Evolutionary conservation across 805 yeast species (phyloP).

Genomic region (Teunomyces funiuensis): DNA sequence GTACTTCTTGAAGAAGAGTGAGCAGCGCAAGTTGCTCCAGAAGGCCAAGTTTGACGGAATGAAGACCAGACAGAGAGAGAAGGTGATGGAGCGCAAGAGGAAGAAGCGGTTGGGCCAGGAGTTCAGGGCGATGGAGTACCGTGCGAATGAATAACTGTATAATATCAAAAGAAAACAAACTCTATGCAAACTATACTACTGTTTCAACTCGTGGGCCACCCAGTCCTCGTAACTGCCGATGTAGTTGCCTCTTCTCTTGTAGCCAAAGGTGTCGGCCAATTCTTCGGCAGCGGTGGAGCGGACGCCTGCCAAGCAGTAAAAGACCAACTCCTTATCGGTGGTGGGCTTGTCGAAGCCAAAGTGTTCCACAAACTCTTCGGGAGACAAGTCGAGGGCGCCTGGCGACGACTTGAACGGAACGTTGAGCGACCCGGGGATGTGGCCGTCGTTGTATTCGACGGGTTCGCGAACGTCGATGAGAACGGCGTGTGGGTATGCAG

Average conservation of each 20-base stretch:
- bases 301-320: constrained; percentile 91
- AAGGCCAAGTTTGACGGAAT: constrained; percentile 75
- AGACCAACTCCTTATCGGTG: constrained; percentile 68
- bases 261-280: constrained; percentile 87
- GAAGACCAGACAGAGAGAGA: constrained; percentile 71
- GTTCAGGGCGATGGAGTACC: constrained; percentile 51
- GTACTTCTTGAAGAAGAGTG: constrained; percentile 65
- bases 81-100: constrained; percentile 83
- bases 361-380: constrained; percentile 75
- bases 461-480: constrained; percentile 94
- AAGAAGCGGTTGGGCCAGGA: constrained; percentile 83
- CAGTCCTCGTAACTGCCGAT: constrained; percentile 88
- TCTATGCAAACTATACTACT: too few relatives aligned
- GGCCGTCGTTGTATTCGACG: constrained; percentile 67
- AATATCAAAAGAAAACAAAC: too few relatives aligned
- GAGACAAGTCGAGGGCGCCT: constrained; percentile 79
- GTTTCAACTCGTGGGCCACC: constrained; percentile 41
- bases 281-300: constrained; percentile 90
- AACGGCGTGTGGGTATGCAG: constrained; percentile 43
- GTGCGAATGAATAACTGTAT: not conserved
- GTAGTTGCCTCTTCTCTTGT: constrained; percentile 79
- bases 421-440: constrained; percentile 81
- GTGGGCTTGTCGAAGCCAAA: constrained; percentile 84
- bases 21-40: constrained; percentile 70
- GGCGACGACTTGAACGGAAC: constrained; percentile 90